phyloP scores from a whole-genome alignment of 257 asterid species.

The Petrea volubilis region DNA sequence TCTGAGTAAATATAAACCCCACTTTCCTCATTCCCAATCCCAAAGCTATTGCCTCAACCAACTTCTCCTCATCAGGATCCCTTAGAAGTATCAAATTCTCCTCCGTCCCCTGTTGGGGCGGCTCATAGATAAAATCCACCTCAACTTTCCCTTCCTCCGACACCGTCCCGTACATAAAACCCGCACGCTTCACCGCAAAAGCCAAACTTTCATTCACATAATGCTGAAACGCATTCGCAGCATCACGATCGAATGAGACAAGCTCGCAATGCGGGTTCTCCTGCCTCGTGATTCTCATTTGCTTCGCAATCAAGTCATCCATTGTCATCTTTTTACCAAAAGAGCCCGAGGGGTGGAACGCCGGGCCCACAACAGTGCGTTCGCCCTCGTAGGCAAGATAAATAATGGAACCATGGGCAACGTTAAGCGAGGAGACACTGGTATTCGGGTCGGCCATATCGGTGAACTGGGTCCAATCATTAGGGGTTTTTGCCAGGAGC shows the following conservation, averaged over 20 bases:
- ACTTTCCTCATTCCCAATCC: slow-evolving; percentile 89
- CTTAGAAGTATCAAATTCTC: slow-evolving; percentile 62
- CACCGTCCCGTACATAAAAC: slow-evolving; percentile 89
- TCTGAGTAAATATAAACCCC: slow-evolving; percentile 87
- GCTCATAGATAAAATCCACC: slow-evolving; percentile 90
- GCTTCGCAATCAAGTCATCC: slow-evolving; percentile 95
- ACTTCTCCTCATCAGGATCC: slow-evolving; percentile 72
- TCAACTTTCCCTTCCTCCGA: slow-evolving; percentile 79
- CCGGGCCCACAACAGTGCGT: slow-evolving; percentile 74
- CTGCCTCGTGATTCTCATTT: slow-evolving; percentile 86
- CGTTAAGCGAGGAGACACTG: slow-evolving; percentile 47
- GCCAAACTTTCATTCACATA: slow-evolving; percentile 83
- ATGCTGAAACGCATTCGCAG: slow-evolving; percentile 87
- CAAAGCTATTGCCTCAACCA: slow-evolving; percentile 76
- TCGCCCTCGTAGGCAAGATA: slow-evolving; percentile 88
- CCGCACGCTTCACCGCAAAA: slow-evolving; percentile 93
- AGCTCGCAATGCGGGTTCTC: slow-evolving; percentile 88
- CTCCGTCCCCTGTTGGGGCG: slow-evolving; percentile 87
- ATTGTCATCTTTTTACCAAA: slow-evolving; percentile 97
- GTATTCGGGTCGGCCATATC: slow-evolving; percentile 67
- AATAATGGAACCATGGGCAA: slow-evolving; percentile 76
- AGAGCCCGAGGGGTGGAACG: slow-evolving; percentile 73
- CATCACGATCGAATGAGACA: slow-evolving; percentile 92
- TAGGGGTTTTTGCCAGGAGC: slow-evolving; percentile 70
- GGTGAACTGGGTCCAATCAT: slow-evolving; percentile 57